Evolutionary conservation across 2,329 filamentous ascomycete genomes (phyloP), one percentile per base, ranked within the genome.

Genomic region (Scortechinia acanthostroma): DNA sequence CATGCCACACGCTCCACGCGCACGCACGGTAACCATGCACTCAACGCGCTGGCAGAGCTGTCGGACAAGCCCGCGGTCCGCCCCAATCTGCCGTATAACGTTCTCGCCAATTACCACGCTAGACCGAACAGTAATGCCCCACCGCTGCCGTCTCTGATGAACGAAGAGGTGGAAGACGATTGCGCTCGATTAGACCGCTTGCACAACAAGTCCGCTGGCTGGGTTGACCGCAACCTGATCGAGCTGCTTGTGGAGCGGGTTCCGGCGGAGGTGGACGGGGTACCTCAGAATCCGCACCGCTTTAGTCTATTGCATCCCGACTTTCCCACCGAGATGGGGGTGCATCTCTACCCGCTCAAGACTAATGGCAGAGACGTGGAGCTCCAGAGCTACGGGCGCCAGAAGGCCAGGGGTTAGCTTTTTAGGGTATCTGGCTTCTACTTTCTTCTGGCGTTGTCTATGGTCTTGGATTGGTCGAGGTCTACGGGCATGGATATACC

Each of bases 1-100:
- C 70, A 73, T 63, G 76, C 60, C 61, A 83, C 68, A 56, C 76
- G 59, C 35, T 77, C 66, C 4, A 72, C 68, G 4, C 65, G 69
- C 40, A 72, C 66, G 4, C 71, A 71, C 45, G 71, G 71, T 45
- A 59, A 55, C 21, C 55, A 57, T 50, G 66, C 70, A 4, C 66
- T 76, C 45, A 75, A 71, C 43, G 70, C 75, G 4, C 65, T 83
- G 33, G 72, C 71, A 13, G 74, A 80, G 48, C 65, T 80, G 17
- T 73, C 76, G 1, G 71, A 70, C 44, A 70, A 70, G 48, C 61
- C 64, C 10, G 65, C 65, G 2, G 63, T 64, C 2, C 63, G 68
- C 2, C 67, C 66, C 4, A 63, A 64, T 21, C 58, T 70, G 17
- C 68, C 68, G 3, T 70, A 70, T 52, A 63, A 67, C 44, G 63